Conservation (phyloP, 305 asterid species). For the Fraxinus nigra region DNA sequence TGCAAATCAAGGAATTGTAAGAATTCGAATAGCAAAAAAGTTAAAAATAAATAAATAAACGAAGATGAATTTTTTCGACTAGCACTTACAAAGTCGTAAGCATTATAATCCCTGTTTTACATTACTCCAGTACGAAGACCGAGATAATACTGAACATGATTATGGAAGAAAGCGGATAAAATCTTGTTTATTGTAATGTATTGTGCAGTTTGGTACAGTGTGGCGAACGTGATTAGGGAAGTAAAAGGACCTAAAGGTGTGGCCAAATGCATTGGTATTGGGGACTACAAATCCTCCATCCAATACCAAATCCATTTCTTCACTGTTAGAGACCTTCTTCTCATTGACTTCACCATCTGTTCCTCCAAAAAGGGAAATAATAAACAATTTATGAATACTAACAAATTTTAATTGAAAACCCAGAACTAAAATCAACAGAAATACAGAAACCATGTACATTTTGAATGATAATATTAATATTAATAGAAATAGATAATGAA, state of each 20-base stretch:
- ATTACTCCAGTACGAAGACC: background rate
- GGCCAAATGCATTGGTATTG: conserved; percentile 42
- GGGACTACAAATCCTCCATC: conserved; percentile 40
- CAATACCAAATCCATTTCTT: conserved; percentile 9
- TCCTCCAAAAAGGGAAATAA: background rate
- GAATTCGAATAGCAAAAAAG: background rate
- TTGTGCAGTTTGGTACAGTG: background rate
- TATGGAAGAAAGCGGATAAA: background rate
- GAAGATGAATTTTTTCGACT: background rate
- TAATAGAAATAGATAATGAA: background rate
- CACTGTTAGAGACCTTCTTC: background rate
- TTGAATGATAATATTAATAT: background rate
- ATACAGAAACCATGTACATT: background rate
- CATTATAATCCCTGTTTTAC: conserved; percentile 39
- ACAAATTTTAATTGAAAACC: background rate
- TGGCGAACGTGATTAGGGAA: background rate
- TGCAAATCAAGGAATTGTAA: conserved; percentile 16
- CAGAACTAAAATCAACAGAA: background rate
- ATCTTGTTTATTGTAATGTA: background rate
- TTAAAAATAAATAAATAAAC: background rate
- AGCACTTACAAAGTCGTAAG: conserved; percentile 42
- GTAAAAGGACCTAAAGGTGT: conserved; percentile 40
- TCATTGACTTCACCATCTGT: background rate
- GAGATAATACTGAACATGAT: background rate
- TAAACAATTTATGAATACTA: background rate